phyloP scores from a whole-genome alignment of 2,329 filamentous ascomycete species.

The Phyllosticta ampelicida region DNA sequence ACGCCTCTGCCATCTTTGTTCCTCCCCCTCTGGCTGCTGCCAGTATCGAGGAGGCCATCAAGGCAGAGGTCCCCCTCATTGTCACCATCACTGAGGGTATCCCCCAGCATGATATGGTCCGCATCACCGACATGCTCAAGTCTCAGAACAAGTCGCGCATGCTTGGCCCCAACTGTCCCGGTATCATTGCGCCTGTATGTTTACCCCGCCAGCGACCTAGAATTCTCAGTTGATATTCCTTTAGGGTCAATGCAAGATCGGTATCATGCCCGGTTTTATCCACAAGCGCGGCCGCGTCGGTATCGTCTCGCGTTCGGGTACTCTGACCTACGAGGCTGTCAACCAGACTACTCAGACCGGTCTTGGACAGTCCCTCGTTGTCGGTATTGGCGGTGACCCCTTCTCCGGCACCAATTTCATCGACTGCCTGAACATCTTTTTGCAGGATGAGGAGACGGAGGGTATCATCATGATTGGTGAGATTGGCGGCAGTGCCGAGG shows the following conservation, averaged over 20 bases:
- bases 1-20: conserved; percentile 89
- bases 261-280: conserved; percentile 99
- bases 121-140: conserved; percentile 96
- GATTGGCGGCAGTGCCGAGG: conserved; percentile 94
- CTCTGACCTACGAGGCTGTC: conserved; percentile 97
- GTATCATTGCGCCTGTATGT: conserved; percentile 71
- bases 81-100: conserved; percentile 94
- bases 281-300: conserved; percentile 98
- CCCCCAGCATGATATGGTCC: conserved; percentile 98
- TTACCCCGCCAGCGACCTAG: background rate
- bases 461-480: conserved; percentile 99
- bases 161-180: conserved; percentile 95
- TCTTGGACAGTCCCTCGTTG: conserved; percentile 93
- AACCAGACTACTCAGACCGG: conserved; percentile 98
- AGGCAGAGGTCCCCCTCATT: conserved; percentile 84
- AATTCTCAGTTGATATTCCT: conserved; percentile 14
- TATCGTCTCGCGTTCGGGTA: conserved; percentile 96
- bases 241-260: conserved; percentile 97
- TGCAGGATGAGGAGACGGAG: conserved; percentile 90
- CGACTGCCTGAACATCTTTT: conserved; percentile 95
- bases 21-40: conserved; percentile 85
- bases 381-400: conserved; percentile 96
- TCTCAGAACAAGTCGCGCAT: conserved; percentile 94
- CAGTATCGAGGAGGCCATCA: conserved; percentile 93
- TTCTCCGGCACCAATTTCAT: conserved; percentile 99